Conservation (phyloP, 495 filamentous ascomycete genomes). For the Penicillium flavigenum region DNA sequence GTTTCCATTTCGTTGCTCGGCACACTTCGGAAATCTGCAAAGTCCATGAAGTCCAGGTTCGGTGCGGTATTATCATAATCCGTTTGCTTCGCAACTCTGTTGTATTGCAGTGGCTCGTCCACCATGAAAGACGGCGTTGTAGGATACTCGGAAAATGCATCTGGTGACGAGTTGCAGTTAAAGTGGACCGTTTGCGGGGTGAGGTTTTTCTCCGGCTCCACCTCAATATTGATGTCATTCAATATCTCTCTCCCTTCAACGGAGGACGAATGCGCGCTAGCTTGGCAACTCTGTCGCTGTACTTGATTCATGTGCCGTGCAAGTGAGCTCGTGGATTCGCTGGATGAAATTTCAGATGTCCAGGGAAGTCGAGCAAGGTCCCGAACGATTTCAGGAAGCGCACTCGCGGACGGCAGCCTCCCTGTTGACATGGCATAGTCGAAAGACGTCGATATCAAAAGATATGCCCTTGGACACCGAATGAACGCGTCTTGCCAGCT, state of each 20-base stretch:
- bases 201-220: neutral
- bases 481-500: conserved; percentile 37
- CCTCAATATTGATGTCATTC: neutral
- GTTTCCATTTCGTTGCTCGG: neutral
- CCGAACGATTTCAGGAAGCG: conserved; percentile 30
- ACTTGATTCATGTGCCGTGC: neutral
- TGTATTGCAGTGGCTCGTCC: neutral
- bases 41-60: conserved; percentile 8
- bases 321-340: neutral
- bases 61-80: neutral
- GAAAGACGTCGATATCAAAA: conserved; percentile 35
- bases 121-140: neutral
- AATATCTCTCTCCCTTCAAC: neutral
- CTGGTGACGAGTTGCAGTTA: neutral
- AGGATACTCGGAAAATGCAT: neutral
- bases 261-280: neutral
- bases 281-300: neutral
- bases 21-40: neutral
- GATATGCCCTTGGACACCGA: conserved; percentile 33
- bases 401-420: conserved; percentile 24
- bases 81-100: neutral
- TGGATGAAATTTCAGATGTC: conserved; percentile 11
- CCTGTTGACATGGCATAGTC: conserved; percentile 34
- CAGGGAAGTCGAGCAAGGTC: conserved; percentile 30
- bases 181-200: neutral